These are phyloP conservation scores for Amphicarpaea edgeworthii DNA, from an alignment of 306 rosid genomes.

Conservation along the genomic window DNA sequence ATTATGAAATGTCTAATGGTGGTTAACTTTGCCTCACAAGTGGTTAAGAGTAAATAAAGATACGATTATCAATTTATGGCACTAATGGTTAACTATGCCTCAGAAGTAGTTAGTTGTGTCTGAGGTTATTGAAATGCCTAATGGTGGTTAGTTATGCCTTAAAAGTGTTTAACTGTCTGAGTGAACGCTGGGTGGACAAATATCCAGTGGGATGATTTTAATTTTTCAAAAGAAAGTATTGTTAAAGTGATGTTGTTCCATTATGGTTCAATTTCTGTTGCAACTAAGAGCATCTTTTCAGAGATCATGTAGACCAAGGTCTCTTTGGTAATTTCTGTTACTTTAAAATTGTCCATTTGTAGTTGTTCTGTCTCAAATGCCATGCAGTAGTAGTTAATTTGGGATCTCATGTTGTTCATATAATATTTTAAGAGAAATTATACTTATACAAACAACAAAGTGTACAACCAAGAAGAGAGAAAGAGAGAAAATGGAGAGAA, in stretches of 20 bases:
- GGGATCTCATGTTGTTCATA: conserved; percentile 26
- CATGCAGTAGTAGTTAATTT: conserved; percentile 14
- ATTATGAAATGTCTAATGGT: background rate
- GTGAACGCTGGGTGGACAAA: background rate
- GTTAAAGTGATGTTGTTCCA: background rate
- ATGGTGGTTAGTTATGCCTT: background rate
- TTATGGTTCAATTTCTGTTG: conserved; percentile 23
- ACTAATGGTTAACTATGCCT: background rate
- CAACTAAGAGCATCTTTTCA: background rate
- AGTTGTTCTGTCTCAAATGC: conserved; percentile 33
- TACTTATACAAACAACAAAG: too few species aligned
- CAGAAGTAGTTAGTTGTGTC: background rate
- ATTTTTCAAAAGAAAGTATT: background rate
- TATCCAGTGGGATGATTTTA: background rate
- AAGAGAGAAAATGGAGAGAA: too few species aligned
- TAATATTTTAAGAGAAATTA: background rate
- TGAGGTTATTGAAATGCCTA: background rate
- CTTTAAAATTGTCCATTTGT: conserved; percentile 32
- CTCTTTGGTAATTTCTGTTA: conserved; percentile 31
- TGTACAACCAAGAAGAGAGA: too few species aligned
- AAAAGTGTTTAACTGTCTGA: background rate
- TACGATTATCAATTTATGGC: background rate
- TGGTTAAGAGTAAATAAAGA: background rate
- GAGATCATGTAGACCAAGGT: too few species aligned
- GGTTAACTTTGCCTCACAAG: too few species aligned